Base-by-base conservation (phyloP, 768 basidiomycete genomes). In the Collybia mongolica region DNA sequence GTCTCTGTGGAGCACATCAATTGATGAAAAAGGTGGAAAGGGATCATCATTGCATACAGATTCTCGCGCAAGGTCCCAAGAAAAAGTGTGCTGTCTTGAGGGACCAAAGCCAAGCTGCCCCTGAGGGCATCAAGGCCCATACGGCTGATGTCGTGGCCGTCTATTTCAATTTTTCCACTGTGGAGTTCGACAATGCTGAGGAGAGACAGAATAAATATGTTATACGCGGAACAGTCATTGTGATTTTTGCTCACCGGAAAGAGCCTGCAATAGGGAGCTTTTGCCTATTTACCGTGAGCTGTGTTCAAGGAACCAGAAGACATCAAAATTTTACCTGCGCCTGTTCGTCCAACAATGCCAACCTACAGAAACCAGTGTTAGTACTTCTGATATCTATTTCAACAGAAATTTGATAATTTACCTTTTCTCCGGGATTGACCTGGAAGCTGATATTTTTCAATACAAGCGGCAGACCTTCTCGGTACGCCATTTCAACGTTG, bases 401-500 rank as follows among this genome's bases (percentile, higher is more conserved):
- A n/a, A n/a, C n/a, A n/a, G n/a, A n/a, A n/a, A 49, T 19, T 5
- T 15, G 17, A 52, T 48, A 19, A 46, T 60, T 42, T 39, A 85
- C 85, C 72, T 88, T 89, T 63, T 89, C 84, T 9, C 86, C 83
- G 1, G 83, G 69, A 18, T 65, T 64, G 37, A 86, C 69, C 6
- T 72, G 57, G 57, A 90, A 87, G 45, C 60, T 73, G 51, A 90
- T 65, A 17, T 72, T 79, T 54, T 83, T 81, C 35, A 90, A 66
- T 1, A 90, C 84, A 15, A 82, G 68, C 2, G 87, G 86, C 11
- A 89, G 68, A 6, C 80, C 84, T 17, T 76, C 71, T 6, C 87
- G 73, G 63, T 90, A 91, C 1, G 70, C 60, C 45, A 83, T 58
- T n/a, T 75, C 64, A 23, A 86, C 83, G 49, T 84, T 61, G 6